phyloP scores from a whole-genome alignment of 257 asterid genomes.

The Solanum dulcamara region DNA sequence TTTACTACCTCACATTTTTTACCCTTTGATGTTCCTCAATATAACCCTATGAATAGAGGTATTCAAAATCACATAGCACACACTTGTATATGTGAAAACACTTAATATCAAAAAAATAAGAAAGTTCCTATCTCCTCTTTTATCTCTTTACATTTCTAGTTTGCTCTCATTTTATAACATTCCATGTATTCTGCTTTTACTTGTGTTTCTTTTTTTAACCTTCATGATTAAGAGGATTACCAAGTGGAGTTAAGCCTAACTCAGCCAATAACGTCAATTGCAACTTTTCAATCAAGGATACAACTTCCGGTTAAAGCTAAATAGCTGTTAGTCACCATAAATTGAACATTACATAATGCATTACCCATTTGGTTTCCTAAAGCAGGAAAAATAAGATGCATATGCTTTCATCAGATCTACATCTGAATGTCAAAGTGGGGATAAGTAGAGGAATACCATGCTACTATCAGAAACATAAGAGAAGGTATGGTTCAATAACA shows the following conservation, averaged over 20 bases:
- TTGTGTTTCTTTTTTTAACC: neutral
- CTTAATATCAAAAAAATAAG: no score
- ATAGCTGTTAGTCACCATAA: neutral
- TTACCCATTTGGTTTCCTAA: neutral
- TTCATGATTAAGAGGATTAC: neutral
- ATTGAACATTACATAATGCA: neutral
- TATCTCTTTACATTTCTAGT: neutral
- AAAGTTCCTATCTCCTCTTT: neutral
- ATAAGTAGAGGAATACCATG: neutral
- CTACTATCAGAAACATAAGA: neutral
- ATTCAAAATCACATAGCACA: neutral
- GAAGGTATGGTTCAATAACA: neutral
- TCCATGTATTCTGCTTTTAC: neutral
- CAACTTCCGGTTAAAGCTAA: neutral
- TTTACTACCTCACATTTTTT: neutral
- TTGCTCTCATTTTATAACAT: neutral
- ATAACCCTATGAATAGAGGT: neutral
- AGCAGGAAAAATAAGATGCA: neutral
- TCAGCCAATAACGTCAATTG: neutral
- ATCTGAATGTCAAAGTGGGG: neutral
- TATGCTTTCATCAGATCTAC: neutral
- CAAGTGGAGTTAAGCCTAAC: neutral
- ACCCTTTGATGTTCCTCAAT: neutral
- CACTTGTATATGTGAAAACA: neutral
- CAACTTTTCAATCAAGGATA: neutral